Base-by-base conservation (phyloP, 768 basidiomycete genomes). In the Lentinula aciculospora region DNA sequence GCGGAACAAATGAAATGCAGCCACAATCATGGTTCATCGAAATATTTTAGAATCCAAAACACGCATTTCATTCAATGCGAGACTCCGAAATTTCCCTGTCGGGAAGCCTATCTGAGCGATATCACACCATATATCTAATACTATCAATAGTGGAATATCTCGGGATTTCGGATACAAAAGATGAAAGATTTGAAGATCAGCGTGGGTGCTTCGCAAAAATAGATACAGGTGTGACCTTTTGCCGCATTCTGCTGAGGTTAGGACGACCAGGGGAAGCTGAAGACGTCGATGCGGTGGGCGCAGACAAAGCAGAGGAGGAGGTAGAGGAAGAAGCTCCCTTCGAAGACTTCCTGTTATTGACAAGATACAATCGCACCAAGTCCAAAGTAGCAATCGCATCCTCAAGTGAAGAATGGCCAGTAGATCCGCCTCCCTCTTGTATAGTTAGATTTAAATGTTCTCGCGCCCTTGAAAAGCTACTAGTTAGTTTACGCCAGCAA, bases 321-420 rank as follows among this genome's bases (percentile, higher is more conserved):
- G 49, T 4, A 19, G 13, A 3, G 27, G 49, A 50, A 36, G 23
- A 13, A 40, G 51, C 51, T 31, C 34, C 28, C 21, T 36, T 50
- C 31, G n/a, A 34, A 12, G 13, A 1, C 10, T 53, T 53, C 6
- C 15, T 4, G 13, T 77, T 82, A 62, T 92, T 85, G 61, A 87
- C 68, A 49, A 95, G 73, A 69, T 86, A 83, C 86, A 88, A 94
- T 60, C 87, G 80, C 21, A 98, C 86, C 19, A 96, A 82, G 65
- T 98, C 89, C 39, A 98, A 77, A 1, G 96, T 92, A 1, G 93
- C 90, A 23, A 83, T 71, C 0, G 94, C 92, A 72, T 98, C 96
- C 69, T 95, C 94, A 0, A 91, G 76, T 0, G 93, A 94, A 49
- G 89, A 92, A 74, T 98, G 96, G 2, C 95, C 95, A 6, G 78